These are phyloP conservation scores for Dendrocalamus latiflorus DNA, from an alignment of 202 grass and related monocot species.

Conservation along the genomic window DNA sequence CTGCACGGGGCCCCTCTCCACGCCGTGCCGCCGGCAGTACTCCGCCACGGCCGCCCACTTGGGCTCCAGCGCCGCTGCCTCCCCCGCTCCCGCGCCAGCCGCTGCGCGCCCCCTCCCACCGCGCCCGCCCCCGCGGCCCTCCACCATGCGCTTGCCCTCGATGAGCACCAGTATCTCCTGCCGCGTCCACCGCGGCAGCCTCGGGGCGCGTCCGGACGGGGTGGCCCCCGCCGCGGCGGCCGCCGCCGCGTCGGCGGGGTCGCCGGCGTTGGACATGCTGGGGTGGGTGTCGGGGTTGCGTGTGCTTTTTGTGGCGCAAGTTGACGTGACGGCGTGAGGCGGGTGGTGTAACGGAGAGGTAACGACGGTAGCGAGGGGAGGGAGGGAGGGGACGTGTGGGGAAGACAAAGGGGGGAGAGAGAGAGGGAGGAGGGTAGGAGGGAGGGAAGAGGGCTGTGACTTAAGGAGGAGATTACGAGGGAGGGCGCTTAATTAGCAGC, in stretches of 20 bases:
- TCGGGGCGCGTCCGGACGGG: slow-evolving; percentile 33
- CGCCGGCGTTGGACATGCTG: slow-evolving; percentile 65
- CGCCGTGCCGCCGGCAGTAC: slow-evolving; percentile 61
- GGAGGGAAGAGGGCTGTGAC: neutral
- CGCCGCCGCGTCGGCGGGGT: slow-evolving; percentile 21
- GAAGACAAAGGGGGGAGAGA: neutral
- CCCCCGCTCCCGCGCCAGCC: slow-evolving; percentile 12
- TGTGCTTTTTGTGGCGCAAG: slow-evolving; percentile 37
- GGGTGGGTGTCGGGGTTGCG: neutral
- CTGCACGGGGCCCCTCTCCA: slow-evolving; percentile 65
- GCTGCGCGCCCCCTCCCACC: slow-evolving; percentile 24
- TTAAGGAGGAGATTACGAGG: slow-evolving; percentile 23
- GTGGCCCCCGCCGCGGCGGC: slow-evolving; percentile 28
- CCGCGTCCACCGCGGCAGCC: slow-evolving; percentile 69
- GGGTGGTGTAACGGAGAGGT: slow-evolving; percentile 39
- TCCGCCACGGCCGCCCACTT: slow-evolving; percentile 78
- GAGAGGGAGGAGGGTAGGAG: neutral
- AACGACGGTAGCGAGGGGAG: slow-evolving; percentile 24
- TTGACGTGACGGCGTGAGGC: slow-evolving; percentile 55
- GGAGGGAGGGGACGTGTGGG: neutral
- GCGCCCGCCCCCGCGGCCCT: slow-evolving; percentile 34
- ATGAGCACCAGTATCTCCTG: slow-evolving; percentile 76
- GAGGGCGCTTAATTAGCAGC: neutral
- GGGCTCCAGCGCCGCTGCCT: slow-evolving; percentile 35
- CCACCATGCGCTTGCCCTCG: slow-evolving; percentile 59